A percentile compares a stretch with the other conserved stretches of the same genome.
Evolutionary conservation across 352 stramenopile species (phyloP).

Genomic region (Phytophthora foliorum): DNA sequence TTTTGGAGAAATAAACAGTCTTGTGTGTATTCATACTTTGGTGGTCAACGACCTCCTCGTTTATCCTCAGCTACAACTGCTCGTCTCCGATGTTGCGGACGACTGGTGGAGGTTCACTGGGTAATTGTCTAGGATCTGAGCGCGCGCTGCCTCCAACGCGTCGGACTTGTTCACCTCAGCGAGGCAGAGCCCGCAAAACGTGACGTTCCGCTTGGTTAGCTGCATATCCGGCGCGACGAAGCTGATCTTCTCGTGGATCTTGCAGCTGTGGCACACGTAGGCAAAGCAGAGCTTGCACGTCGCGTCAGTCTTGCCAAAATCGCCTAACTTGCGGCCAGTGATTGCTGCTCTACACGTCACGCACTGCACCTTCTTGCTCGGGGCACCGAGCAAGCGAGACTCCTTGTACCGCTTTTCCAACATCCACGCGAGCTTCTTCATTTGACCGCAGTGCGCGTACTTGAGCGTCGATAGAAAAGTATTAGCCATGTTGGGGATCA

Average conservation of each 20-base stretch:
- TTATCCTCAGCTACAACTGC: slow-evolving; percentile 26
- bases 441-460: slow-evolving; percentile 40
- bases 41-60: not conserved
- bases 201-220: slow-evolving; percentile 38
- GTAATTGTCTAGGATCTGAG: slow-evolving; percentile 36
- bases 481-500: slow-evolving; percentile 32
- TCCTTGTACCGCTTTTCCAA: slow-evolving; percentile 40
- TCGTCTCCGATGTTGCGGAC: slow-evolving; percentile 35
- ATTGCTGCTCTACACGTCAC: slow-evolving; percentile 34
- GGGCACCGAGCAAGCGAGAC: slow-evolving; percentile 22
- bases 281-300: slow-evolving; percentile 47
- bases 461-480: slow-evolving; percentile 32
- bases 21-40: slow-evolving; percentile 15
- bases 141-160: slow-evolving; percentile 33
- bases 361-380: slow-evolving; percentile 32
- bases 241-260: slow-evolving; percentile 49
- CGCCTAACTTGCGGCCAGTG: slow-evolving; percentile 23
- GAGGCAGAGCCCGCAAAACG: slow-evolving; percentile 43
- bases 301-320: slow-evolving; percentile 40
- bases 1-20: slow-evolving; percentile 16
- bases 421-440: slow-evolving; percentile 54
- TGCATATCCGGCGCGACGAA: slow-evolving; percentile 41
- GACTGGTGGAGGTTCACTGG: slow-evolving; percentile 15
- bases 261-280: slow-evolving; percentile 43
- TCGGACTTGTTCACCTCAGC: slow-evolving; percentile 28